Base-by-base conservation (phyloP, 345 rosid species). In the Boechera stricta region DNA sequence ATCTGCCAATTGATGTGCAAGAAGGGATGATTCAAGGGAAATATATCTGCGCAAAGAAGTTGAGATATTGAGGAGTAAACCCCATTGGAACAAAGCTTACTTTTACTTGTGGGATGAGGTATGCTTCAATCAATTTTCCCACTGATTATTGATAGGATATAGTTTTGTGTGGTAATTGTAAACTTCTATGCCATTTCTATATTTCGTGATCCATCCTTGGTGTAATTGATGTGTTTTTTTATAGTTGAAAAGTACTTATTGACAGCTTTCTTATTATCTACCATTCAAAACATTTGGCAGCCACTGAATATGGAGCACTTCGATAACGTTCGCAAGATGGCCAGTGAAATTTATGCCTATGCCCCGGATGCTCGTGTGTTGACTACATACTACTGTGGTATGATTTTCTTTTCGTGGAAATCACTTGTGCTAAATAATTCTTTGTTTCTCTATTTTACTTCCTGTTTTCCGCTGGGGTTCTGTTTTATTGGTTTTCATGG, bases 81-180 rank as follows among this genome's bases (percentile, higher is more conserved):
- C 86, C 74, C 97, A 92, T 80, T 94, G 99, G 99, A 92, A 90
- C 74, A 94, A 94, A 77, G 98, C 98, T 69, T 94, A 92, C 79
- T 90, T 94, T 83, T 94, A 94, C 83, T 78, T 92, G 58, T 94
- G 98, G 98, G 99, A 92, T 84, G 99, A 94, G 98, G 98, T 90
- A 83, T 38, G 33, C 29, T 15, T 36, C 26, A 39, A 4, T 69
- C 41, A 32, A 2, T 16, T n/a, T 21, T 32, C 5, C 12, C 48
- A 9, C 45, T 56, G 62, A 51, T 24, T 58, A 21, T 11, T 9
- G 16, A 68, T 59, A 16, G 32, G 51, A 47, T 13, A 24, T 68
- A 59, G 44, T 51, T 39, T 49, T 68, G n/a, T 33, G 10, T 41
- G 36, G 31, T 52, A 33, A 56, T 29, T 4, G 13, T 24, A 26